Percentiles rank a stretch among this genome's conserved stretches.
These are phyloP conservation scores for Phytopythium mirpurense DNA, from an alignment of 352 stramenopile genomes.

Conservation along the genomic window DNA sequence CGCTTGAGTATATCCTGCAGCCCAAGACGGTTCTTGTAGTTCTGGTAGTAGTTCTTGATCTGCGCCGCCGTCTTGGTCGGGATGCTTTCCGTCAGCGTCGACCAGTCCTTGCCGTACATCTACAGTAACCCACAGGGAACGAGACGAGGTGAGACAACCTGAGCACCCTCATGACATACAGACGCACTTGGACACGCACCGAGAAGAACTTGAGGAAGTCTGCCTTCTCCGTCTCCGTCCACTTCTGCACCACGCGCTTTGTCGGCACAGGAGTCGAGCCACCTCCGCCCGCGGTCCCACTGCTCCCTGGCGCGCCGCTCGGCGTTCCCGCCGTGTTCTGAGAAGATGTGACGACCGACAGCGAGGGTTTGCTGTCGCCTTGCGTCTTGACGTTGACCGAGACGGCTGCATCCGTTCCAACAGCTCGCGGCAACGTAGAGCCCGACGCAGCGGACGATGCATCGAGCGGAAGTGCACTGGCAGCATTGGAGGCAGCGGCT, in stretches of 20 bases:
- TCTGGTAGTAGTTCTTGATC: conserved; percentile 94
- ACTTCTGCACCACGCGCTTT: conserved; percentile 88
- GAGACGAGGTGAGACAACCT: neutral
- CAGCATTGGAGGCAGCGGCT: neutral
- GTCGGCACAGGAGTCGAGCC: conserved; percentile 21
- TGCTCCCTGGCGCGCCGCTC: neutral
- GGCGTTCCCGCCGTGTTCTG: neutral
- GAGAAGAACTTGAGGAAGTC: conserved; percentile 88
- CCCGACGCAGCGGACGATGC: neutral
- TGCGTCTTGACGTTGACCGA: neutral
- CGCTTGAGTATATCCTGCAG: conserved; percentile 86
- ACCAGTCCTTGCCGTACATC: conserved; percentile 88
- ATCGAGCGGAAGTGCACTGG: conserved; percentile 1
- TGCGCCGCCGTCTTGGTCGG: conserved; percentile 86
- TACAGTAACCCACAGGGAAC: conserved; percentile 13
- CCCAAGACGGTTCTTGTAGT: conserved; percentile 90
- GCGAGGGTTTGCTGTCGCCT: neutral
- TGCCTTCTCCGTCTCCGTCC: conserved; percentile 85
- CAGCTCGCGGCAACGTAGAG: neutral
- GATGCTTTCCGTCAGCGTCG: conserved; percentile 81
- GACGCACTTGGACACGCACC: too few species aligned
- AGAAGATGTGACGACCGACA: neutral
- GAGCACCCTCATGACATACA: neutral
- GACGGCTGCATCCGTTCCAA: neutral
- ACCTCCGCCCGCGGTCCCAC: neutral